These are phyloP conservation scores for Colletotrichum horii DNA, from an alignment of 2,329 filamentous ascomycete genomes.

Conservation along the genomic window DNA sequence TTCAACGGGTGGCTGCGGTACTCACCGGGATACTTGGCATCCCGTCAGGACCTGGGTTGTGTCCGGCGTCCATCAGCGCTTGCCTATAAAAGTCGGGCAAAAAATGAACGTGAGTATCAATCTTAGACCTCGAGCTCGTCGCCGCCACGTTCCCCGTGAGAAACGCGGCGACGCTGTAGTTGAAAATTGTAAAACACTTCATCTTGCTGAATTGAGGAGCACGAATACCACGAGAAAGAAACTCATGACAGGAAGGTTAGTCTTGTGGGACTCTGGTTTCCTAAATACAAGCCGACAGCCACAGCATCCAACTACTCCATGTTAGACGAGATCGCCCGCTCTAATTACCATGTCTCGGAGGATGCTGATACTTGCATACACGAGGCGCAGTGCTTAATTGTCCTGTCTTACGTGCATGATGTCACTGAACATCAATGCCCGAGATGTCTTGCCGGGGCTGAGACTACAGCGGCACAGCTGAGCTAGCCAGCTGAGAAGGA, in stretches of 20 bases:
- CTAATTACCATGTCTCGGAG: neutral
- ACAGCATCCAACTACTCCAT: accelerated
- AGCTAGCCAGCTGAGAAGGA: neutral
- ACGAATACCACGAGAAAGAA: neutral
- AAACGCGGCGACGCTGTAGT: accelerated
- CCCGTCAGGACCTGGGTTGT: conserved; percentile 27
- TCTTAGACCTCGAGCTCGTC: neutral
- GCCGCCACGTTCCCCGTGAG: neutral
- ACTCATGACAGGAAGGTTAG: accelerated
- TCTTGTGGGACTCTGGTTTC: neutral
- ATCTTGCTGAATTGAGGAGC: neutral
- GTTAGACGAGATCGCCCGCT: neutral
- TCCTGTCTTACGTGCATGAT: neutral
- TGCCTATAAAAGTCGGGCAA: conserved; percentile 28
- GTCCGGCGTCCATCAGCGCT: conserved; percentile 26
- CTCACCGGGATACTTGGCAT: conserved; percentile 29
- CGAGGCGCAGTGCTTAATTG: neutral
- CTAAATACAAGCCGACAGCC: neutral
- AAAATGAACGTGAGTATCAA: conserved; percentile 29
- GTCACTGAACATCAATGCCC: neutral
- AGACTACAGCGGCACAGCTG: neutral
- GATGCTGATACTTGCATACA: neutral
- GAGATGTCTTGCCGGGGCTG: neutral
- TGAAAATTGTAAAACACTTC: neutral
- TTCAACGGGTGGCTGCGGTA: accelerated